phyloP scores from a whole-genome alignment of 176 grass and related monocot genomes.

The Triticum dicoccoides region DNA sequence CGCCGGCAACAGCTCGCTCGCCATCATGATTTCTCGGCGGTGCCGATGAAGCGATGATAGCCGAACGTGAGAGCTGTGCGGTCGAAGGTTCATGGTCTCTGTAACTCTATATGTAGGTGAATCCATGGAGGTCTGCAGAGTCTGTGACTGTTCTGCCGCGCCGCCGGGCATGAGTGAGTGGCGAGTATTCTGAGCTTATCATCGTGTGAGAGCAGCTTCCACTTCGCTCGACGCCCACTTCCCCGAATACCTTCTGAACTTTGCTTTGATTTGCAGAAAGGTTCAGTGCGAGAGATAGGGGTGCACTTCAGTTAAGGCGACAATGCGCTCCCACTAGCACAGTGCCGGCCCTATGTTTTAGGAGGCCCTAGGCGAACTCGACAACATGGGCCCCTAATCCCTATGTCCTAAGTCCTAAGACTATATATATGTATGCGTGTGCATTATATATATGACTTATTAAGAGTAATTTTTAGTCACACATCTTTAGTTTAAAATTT shows the following conservation, averaged over 20 bases:
- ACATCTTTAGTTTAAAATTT: no score
- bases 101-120: slow-evolving; percentile 35
- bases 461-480: no score
- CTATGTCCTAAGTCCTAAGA: no score
- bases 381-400: no score
- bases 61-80: not conserved
- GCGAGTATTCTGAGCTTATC: slow-evolving; percentile 2
- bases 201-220: not conserved
- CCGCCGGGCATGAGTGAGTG: not conserved
- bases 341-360: no score
- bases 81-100: no score
- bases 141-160: not conserved
- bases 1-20: not conserved
- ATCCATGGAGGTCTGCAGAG: not conserved
- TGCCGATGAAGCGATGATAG: not conserved
- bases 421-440: no score
- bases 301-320: not conserved
- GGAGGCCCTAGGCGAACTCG: no score
- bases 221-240: not conserved
- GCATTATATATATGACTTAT: no score
- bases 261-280: not conserved
- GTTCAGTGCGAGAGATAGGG: not conserved
- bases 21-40: slow-evolving; percentile 11
- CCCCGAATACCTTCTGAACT: not conserved
- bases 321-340: not conserved